Conservation (phyloP, 1,284 basidiomycete species). For the Marasmius fiardii region DNA sequence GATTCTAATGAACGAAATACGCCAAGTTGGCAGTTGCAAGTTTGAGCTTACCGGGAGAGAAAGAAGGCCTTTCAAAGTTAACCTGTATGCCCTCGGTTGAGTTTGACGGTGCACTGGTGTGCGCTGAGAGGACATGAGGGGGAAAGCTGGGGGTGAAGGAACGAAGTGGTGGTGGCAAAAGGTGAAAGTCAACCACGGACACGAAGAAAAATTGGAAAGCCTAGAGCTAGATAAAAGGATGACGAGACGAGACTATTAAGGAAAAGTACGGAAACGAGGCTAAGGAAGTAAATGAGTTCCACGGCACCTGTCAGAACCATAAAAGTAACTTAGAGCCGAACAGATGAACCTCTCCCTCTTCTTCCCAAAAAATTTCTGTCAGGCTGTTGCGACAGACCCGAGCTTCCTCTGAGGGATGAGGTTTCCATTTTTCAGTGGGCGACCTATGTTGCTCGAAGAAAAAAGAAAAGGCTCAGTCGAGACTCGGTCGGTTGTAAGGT, state of each 20-base stretch:
- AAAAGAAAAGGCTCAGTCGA: too few relatives aligned
- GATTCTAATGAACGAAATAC: constrained; percentile 4
- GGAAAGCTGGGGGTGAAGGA: background rate
- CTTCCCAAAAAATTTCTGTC: too few relatives aligned
- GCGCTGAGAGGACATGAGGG: constrained; percentile 15
- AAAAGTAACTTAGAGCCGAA: too few relatives aligned
- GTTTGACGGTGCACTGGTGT: constrained; percentile 17
- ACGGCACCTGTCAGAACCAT: background rate
- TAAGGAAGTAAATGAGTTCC: background rate
- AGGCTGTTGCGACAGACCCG: too few relatives aligned
- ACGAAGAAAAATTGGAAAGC: background rate
- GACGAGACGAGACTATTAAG: background rate
- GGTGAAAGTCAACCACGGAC: background rate
- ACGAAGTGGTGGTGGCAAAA: too few relatives aligned
- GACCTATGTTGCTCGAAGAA: too few relatives aligned
- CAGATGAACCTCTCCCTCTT: too few relatives aligned
- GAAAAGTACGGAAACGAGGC: background rate
- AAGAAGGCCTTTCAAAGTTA: constrained; percentile 43
- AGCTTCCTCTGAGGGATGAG: too few relatives aligned
- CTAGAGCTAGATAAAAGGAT: background rate
- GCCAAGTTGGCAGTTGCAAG: background rate
- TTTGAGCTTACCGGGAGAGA: constrained; percentile 41
- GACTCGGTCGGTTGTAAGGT: too few relatives aligned
- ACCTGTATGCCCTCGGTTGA: constrained; percentile 47
- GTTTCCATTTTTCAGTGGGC: too few relatives aligned